Evolutionary conservation across 495 filamentous ascomycete genomes (phyloP).

Genomic region (Neurospora intermedia): DNA sequence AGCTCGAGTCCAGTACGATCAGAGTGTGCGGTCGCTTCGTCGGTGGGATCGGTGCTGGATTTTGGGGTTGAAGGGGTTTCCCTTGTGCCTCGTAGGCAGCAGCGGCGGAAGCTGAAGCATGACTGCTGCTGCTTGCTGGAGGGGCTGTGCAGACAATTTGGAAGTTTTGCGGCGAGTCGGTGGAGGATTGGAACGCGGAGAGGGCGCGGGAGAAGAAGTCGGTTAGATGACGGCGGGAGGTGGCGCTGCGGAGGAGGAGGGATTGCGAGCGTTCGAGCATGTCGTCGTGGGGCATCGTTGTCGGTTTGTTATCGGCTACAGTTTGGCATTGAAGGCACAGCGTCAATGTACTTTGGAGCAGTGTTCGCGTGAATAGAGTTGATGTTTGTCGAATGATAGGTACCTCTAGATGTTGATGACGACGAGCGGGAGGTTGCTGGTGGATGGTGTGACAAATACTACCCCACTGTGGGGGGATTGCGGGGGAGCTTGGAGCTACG

Average conservation of each 20-base stretch:
- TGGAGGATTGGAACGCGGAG: constrained; percentile 45
- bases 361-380: neutral
- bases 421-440: neutral
- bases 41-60: constrained; percentile 15
- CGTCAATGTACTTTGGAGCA: neutral
- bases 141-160: constrained; percentile 43
- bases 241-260: constrained; percentile 1
- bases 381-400: neutral
- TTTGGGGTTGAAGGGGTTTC: neutral
- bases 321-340: neutral
- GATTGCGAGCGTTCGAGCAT: constrained; percentile 12
- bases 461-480: neutral
- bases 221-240: constrained; percentile 13
- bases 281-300: constrained; percentile 5
- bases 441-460: neutral
- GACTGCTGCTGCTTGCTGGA: neutral
- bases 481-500: neutral
- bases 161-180: constrained; percentile 32
- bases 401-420: neutral
- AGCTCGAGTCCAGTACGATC: constrained; percentile 86
- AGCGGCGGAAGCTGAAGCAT: neutral
- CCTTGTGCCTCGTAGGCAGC: constrained; percentile 20
- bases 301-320: neutral
- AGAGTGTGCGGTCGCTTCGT: constrained; percentile 29
- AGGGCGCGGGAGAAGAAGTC: constrained; percentile 40